Percentiles rank a stretch among this genome's conserved stretches.
Evolutionary conservation across 2,329 filamentous ascomycete genomes (phyloP).

Genomic region (Shiraia sp.): DNA sequence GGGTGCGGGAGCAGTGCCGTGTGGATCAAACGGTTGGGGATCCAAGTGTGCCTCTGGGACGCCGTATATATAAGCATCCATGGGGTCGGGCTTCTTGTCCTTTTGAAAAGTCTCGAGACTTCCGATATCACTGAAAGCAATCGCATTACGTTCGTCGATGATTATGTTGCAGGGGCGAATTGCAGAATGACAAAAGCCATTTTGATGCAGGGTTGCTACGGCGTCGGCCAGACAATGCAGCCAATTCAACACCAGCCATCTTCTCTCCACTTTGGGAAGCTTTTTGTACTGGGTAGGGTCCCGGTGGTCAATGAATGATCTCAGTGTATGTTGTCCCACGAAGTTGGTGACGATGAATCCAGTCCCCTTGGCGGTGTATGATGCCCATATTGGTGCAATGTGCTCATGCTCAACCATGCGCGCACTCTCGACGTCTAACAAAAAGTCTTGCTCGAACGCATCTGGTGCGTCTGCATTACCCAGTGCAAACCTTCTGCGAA

Average conservation of each 20-base stretch:
- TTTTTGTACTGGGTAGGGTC: conserved; percentile 66
- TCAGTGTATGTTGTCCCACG: conserved; percentile 67
- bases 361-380: conserved; percentile 66
- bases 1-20: conserved; percentile 14
- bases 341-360: conserved; percentile 71
- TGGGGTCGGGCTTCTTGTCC: conserved; percentile 61
- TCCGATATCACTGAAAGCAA: conserved; percentile 68
- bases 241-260: conserved; percentile 70
- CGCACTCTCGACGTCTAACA: conserved; percentile 63
- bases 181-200: conserved; percentile 66
- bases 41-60: conserved; percentile 62
- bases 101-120: conserved; percentile 54
- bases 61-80: conserved; percentile 73
- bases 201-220: conserved; percentile 67
- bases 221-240: conserved; percentile 73
- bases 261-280: conserved; percentile 62
- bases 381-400: conserved; percentile 71
- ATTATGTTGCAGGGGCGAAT: conserved; percentile 74
- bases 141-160: conserved; percentile 66
- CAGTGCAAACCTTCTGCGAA: conserved; percentile 62
- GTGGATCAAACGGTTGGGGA: conserved; percentile 24
- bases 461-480: conserved; percentile 40
- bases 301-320: conserved; percentile 65
- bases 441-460: conserved; percentile 55
- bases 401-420: conserved; percentile 67